phyloP scores from a whole-genome alignment of 306 rosid species.

The Ormosia semicastrata region DNA sequence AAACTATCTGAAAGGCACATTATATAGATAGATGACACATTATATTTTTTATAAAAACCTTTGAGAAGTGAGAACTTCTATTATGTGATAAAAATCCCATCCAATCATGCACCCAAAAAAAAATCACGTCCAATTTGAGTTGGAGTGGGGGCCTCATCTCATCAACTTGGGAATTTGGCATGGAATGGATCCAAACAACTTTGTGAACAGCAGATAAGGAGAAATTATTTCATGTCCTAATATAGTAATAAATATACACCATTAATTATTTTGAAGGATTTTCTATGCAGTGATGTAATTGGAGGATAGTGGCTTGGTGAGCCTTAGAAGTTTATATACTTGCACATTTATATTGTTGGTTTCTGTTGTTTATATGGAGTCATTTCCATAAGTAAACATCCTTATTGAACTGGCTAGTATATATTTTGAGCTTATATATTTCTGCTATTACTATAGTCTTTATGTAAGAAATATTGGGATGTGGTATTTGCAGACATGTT shows the following conservation, averaged over 20 bases:
- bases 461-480: not conserved
- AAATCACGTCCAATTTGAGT: not conserved
- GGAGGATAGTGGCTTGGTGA: not conserved
- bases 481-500: not conserved
- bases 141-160: slow-evolving; percentile 24
- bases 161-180: slow-evolving; percentile 8
- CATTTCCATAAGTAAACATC: not conserved
- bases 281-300: not conserved
- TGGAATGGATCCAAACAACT: not conserved
- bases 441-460: not conserved
- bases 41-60: no score
- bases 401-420: slow-evolving; percentile 1
- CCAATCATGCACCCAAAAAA: no score
- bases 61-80: no score
- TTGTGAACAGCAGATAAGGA: no score
- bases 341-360: slow-evolving; percentile 12
- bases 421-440: slow-evolving; percentile 10
- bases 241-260: no score
- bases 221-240: no score
- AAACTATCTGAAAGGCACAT: no score
- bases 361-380: slow-evolving; percentile 8
- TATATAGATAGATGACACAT: no score
- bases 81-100: no score
- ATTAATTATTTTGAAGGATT: not conserved
- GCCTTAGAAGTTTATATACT: not conserved